Percentiles rank a stretch among this genome's conserved stretches.
phyloP scores from a whole-genome alignment of 1,284 basidiomycete species.

The Puccinia brachypodii region DNA sequence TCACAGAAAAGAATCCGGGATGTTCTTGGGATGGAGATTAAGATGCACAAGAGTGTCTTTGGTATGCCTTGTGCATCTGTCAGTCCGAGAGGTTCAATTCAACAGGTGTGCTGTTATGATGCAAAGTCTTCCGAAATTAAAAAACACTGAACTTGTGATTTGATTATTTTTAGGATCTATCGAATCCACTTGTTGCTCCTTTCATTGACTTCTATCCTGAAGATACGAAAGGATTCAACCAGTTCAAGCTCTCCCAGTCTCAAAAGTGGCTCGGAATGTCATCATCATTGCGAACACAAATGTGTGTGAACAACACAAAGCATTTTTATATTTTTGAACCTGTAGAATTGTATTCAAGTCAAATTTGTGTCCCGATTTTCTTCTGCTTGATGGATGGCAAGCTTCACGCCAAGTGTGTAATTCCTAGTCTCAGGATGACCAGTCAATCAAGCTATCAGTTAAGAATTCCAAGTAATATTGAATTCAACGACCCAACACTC shows the following conservation, averaged over 20 bases:
- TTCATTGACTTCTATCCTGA: not conserved
- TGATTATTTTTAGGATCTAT: not conserved
- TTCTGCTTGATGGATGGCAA: not conserved
- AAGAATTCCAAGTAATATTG: not conserved
- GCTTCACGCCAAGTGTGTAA: not conserved
- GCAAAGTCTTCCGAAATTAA: not conserved
- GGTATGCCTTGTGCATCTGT: not conserved
- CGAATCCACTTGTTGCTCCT: not conserved
- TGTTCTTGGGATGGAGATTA: not conserved
- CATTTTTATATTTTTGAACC: conserved; percentile 14
- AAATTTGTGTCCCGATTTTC: not conserved
- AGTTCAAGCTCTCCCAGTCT: not conserved
- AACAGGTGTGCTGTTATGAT: not conserved
- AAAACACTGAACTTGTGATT: not conserved
- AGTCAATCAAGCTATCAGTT: not conserved
- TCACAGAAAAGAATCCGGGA: not conserved
- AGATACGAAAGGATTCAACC: not conserved
- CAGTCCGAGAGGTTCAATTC: not conserved
- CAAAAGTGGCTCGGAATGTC: not conserved
- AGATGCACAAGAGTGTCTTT: not conserved
- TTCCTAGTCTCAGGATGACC: not conserved
- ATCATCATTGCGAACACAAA: not conserved
- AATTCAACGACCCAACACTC: not conserved
- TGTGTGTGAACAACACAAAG: not conserved
- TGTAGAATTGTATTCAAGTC: not conserved